phyloP scores from a whole-genome alignment of 768 basidiomycete species.

The Agaricus sinodeliciosus region DNA sequence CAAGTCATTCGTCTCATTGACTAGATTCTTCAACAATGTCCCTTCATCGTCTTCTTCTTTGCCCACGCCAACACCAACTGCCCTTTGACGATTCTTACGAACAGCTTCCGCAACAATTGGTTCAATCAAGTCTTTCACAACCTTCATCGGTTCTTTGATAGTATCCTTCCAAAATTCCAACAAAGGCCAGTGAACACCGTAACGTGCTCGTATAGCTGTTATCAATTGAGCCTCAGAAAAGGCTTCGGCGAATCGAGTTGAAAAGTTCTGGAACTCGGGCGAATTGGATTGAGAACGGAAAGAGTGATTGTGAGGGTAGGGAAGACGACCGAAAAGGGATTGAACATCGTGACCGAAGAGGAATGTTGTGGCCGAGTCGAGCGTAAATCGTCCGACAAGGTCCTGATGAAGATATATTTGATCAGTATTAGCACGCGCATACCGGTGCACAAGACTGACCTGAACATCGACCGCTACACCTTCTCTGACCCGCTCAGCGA shows the following conservation, averaged over 20 bases:
- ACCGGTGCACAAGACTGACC: conserved; percentile 22
- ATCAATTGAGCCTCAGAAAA: conserved; percentile 30
- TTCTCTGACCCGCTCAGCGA: conserved; percentile 35
- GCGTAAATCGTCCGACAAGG: conserved; percentile 44
- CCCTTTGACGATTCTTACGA: conserved; percentile 20
- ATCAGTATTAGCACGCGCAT: background rate
- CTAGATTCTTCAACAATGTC: conserved; percentile 38
- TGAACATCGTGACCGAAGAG: conserved; percentile 41
- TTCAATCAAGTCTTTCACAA: conserved; percentile 40
- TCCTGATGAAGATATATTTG: conserved; percentile 21
- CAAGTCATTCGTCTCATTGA: conserved; percentile 34
- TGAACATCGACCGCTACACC: conserved; percentile 56
- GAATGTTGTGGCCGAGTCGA: conserved; percentile 55
- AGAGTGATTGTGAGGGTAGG: conserved; percentile 16
- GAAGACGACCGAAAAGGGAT: conserved; percentile 20
- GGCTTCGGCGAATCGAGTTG: conserved; percentile 27
- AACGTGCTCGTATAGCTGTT: conserved; percentile 24
- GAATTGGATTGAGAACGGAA: conserved; percentile 13
- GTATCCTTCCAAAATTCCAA: conserved; percentile 36
- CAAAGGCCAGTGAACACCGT: conserved; percentile 39
- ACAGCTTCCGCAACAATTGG: conserved; percentile 40
- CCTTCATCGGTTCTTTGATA: conserved; percentile 28
- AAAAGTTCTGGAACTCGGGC: background rate
- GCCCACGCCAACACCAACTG: conserved; percentile 7
- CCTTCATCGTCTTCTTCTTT: conserved; percentile 18